Evolutionary conservation across 352 stramenopile species (phyloP).

Genomic region (Pythium folliculosum): DNA sequence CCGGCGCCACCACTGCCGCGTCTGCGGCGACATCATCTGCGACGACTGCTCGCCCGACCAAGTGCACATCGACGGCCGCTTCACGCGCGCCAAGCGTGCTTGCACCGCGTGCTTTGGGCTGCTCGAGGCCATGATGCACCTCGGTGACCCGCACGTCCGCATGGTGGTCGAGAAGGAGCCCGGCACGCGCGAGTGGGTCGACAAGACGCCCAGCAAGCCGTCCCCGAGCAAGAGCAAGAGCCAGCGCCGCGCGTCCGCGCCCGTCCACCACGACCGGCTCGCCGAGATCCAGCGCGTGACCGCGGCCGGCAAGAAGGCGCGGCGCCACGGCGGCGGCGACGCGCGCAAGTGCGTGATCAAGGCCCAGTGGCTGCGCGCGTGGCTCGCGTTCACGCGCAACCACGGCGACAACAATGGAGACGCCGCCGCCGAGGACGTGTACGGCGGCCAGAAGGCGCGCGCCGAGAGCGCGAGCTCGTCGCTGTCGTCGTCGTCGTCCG

Average conservation of each 20-base stretch:
- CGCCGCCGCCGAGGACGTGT: background rate
- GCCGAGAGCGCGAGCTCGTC: constrained; percentile 13
- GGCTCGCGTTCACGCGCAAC: constrained; percentile 61
- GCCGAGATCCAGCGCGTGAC: constrained; percentile 72
- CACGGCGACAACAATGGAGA: constrained; percentile 22
- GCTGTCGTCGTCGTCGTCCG: background rate
- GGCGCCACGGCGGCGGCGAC: constrained; percentile 38
- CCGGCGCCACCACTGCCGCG: constrained; percentile 76
- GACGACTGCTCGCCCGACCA: constrained; percentile 70
- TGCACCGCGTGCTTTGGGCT: constrained; percentile 66
- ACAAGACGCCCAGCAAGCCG: constrained; percentile 17
- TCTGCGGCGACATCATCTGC: constrained; percentile 80
- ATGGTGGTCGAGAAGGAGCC: constrained; percentile 30
- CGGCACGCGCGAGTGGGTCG: constrained; percentile 29
- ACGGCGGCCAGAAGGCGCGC: constrained; percentile 13
- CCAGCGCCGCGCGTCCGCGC: constrained; percentile 3
- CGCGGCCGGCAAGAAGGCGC: constrained; percentile 59
- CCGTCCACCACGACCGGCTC: constrained; percentile 45
- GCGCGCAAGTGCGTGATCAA: constrained; percentile 67
- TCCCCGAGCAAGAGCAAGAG: background rate
- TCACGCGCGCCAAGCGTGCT: constrained; percentile 52
- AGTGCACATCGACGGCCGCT: constrained; percentile 52
- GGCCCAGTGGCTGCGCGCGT: constrained; percentile 54
- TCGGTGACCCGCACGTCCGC: constrained; percentile 44
- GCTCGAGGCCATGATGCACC: constrained; percentile 54